Percentiles rank a stretch among this genome's conserved stretches.
Conservation (phyloP, 352 stramenopile species). For the Phytopythium oedochilum region DNA sequence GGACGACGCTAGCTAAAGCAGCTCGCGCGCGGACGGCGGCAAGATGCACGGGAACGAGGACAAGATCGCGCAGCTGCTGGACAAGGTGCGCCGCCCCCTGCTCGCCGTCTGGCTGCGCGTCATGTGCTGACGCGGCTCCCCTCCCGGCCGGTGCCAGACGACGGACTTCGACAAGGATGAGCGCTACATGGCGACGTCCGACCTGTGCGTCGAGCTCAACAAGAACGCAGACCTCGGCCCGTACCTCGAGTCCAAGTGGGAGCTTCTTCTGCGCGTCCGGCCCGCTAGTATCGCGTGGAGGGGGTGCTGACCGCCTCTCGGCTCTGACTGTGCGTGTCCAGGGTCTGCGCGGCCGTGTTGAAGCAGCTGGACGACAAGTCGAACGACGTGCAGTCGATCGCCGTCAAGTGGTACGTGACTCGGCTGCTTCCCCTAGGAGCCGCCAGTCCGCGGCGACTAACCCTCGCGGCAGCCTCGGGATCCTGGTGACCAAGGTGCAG, state of each 20-base stretch:
- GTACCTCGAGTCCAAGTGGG: slow-evolving; percentile 81
- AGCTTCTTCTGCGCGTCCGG: neutral
- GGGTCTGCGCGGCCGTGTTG: slow-evolving; percentile 94
- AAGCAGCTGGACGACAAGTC: slow-evolving; percentile 98
- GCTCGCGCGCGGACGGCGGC: neutral
- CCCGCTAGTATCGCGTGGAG: no score
- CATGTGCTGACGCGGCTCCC: neutral
- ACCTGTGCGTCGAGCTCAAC: slow-evolving; percentile 95
- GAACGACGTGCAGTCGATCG: slow-evolving; percentile 97
- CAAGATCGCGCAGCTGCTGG: slow-evolving; percentile 73
- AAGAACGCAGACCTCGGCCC: slow-evolving; percentile 89
- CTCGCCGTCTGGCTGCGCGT: no score
- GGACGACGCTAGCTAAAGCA: neutral
- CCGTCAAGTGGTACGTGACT: slow-evolving; percentile 72
- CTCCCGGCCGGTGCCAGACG: slow-evolving; percentile 29
- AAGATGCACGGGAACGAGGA: slow-evolving; percentile 69
- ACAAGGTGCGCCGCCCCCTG: slow-evolving; percentile 42
- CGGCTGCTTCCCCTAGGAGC: no score
- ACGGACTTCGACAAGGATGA: slow-evolving; percentile 96
- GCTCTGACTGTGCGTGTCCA: no score
- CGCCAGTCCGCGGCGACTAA: no score
- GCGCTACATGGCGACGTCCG: slow-evolving; percentile 99
- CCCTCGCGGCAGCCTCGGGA: slow-evolving; percentile 79
- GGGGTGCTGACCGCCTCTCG: no score
- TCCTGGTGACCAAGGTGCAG: slow-evolving; percentile 96